Evolutionary conservation across 805 yeast genomes (phyloP), one percentile per base, ranked within the genome.

Genomic region (Sugiyamaella floridensis): DNA sequence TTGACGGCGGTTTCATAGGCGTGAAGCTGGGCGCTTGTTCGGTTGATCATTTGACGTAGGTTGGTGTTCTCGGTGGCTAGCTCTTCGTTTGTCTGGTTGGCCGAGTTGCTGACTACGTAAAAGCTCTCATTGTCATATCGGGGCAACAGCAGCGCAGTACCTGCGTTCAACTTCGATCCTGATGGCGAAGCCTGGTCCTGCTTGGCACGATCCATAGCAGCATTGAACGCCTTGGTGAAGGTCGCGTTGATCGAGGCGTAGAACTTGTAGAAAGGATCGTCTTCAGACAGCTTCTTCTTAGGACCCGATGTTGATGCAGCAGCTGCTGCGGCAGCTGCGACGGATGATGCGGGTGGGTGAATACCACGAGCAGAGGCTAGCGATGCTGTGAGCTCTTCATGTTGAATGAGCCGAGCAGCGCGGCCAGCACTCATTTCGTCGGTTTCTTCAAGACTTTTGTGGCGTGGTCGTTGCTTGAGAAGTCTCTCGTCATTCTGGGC

Each of bases 41-140:
- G 53, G 46, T 58, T 60, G 7, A 63, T 55, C 59, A 66, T 54
- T 26, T 54, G 60, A 18, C 68, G 63, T 15, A 72, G 55, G 45
- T 71, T 73, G 40, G 64, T 61, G 18, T 69, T 65, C 47, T 70
- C 67, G 7, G 59, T 57, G 2, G 60, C 52, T 12, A 71, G 56
- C 51, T 70, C 74, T 43, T 68, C 69, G 22, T 57, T 53, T 20
- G 69, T 55, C 19, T 63, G 54, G 20, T 53, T 57, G 6, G 68
- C 42, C n/a, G 67, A 64, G 22, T 60, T 60, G 1, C 64, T 61
- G 5, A 75, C 72, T 32, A 73, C 67, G 40, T 65, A 69, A 48
- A 66, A 67, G 51, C 67, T 58, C 20, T 66, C 70, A 47, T 52
- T 40, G 15, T 49, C 44, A 10, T 42, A 37, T 18, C 22, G 43